Evolutionary conservation across 208 protist genomes (phyloP), one percentile per base, ranked within the genome.

Genomic region (Blechomonas ayalai): DNA sequence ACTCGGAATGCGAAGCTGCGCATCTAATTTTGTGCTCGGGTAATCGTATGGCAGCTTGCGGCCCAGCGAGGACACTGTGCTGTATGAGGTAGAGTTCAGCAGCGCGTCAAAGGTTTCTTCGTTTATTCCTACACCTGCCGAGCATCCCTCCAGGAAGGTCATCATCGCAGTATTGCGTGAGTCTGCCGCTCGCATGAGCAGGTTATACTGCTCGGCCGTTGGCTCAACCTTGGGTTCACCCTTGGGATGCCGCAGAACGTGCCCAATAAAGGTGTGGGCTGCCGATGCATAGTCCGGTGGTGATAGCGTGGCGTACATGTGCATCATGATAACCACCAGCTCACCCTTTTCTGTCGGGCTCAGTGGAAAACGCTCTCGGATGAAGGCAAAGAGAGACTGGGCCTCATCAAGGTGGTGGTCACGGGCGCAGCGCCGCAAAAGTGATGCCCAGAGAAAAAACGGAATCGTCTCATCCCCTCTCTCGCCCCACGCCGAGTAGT

Each of bases 321-420:
- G 73, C 61, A 93, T 76, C 75, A 90, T 82, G 43, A 93, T 90
- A 33, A 87, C 81, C 24, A 93, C 58, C 39, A 93, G 53, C 57
- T 93, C 78, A 0, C 75, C 56, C 57, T 88, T 87, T 53, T 90
- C 60, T 22, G 28, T 29, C 22, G 29, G 35, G 2, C 44, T 52
- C 2, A 88, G 60, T 9, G 23, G 4, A 42, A 89, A 89, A 15
- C 73, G 61, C 27, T 72, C 60, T 5, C 74, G 75, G 33, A 83
- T 68, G 51, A 93, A 93, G 15, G 55, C 37, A 50, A 90, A 93
- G 13, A 93, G 54, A 13, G 73, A 50, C 28, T 85, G 74, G 0
- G 81, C 81, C 25, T 93, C 75, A 48, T 85, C 80, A 43, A 88
- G 67, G 29, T 73, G 35, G 52, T 86, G 76, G 7, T 78, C 81